These are phyloP conservation scores for Aspergillus ruber DNA, from an alignment of 2,329 filamentous ascomycete genomes.

Conservation along the genomic window DNA sequence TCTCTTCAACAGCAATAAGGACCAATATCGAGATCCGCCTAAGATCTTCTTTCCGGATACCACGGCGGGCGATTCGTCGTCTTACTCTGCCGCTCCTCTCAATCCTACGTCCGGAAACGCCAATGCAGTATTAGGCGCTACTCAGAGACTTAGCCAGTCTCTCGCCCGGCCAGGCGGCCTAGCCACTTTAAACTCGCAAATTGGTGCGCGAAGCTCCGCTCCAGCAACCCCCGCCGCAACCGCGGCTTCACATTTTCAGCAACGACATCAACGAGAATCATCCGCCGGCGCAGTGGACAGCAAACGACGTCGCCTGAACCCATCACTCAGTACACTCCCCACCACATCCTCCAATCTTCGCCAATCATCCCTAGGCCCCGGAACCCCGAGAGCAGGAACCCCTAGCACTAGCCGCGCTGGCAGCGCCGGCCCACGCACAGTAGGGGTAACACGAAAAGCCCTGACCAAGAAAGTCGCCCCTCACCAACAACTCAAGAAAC, in stretches of 20 bases:
- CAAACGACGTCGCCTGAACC: slow-evolving; percentile 54
- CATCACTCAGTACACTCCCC: slow-evolving; percentile 48
- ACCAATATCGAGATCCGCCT: slow-evolving; percentile 37
- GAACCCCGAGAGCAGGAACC: slow-evolving; percentile 57
- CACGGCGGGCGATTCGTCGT: slow-evolving; percentile 36
- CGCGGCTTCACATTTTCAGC: slow-evolving; percentile 34
- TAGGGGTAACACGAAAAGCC: slow-evolving; percentile 38
- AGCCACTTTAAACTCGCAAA: slow-evolving; percentile 35
- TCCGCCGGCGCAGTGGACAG: slow-evolving; percentile 49
- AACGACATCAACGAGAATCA: slow-evolving; percentile 47
- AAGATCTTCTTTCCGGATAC: slow-evolving; percentile 47
- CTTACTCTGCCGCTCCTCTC: slow-evolving; percentile 39
- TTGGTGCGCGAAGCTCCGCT: slow-evolving; percentile 36
- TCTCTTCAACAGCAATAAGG: slow-evolving; percentile 44
- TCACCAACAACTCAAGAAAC: slow-evolving; percentile 44
- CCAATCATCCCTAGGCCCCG: slow-evolving; percentile 56
- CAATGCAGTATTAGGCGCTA: slow-evolving; percentile 46
- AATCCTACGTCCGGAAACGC: slow-evolving; percentile 52
- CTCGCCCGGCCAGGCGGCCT: slow-evolving; percentile 24
- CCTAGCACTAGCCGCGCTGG: slow-evolving; percentile 49
- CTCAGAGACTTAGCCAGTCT: slow-evolving; percentile 42
- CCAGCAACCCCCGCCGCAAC: slow-evolving; percentile 37
- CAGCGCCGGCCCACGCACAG: slow-evolving; percentile 49
- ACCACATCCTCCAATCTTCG: slow-evolving; percentile 50
- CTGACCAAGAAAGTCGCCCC: slow-evolving; percentile 51